A percentile compares a stretch with the other conserved stretches of the same genome.
phyloP scores from a whole-genome alignment of 768 basidiomycete genomes.

The Hydnomerulius pinastri region DNA sequence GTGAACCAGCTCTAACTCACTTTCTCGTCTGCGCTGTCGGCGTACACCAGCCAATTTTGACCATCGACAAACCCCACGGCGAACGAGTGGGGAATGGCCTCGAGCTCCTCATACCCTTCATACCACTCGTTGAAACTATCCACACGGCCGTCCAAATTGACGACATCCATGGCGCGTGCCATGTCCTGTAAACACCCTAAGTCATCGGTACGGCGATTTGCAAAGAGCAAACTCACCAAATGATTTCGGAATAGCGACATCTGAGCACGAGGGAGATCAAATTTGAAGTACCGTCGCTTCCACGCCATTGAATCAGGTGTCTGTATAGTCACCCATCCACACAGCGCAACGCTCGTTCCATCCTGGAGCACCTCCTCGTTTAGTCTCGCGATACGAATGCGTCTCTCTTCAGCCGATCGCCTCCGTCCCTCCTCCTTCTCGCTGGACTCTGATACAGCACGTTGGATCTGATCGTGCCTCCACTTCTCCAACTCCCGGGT shows the following conservation, averaged over 20 bases:
- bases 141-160: conserved; percentile 50
- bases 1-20: conserved; percentile 28
- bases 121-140: conserved; percentile 58
- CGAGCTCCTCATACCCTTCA: conserved; percentile 67
- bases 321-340: conserved; percentile 67
- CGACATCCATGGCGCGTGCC: conserved; percentile 27
- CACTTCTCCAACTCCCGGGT: conserved; percentile 53
- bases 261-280: conserved; percentile 42
- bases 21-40: conserved; percentile 67
- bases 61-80: conserved; percentile 60
- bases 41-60: conserved; percentile 56
- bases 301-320: conserved; percentile 53
- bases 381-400: conserved; percentile 47
- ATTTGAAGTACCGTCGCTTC: conserved; percentile 66
- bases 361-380: conserved; percentile 46
- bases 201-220: background rate
- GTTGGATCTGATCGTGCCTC: conserved; percentile 49
- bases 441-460: conserved; percentile 46
- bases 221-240: conserved; percentile 39
- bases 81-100: conserved; percentile 67
- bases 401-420: conserved; percentile 39
- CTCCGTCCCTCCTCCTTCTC: conserved; percentile 45
- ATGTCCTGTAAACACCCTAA: conserved; percentile 28
- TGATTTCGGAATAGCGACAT: conserved; percentile 53
- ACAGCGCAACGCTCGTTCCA: conserved; percentile 38